Conservation (phyloP, 108 stramenopile genomes). For the Pseudonitzschia pungens region DNA sequence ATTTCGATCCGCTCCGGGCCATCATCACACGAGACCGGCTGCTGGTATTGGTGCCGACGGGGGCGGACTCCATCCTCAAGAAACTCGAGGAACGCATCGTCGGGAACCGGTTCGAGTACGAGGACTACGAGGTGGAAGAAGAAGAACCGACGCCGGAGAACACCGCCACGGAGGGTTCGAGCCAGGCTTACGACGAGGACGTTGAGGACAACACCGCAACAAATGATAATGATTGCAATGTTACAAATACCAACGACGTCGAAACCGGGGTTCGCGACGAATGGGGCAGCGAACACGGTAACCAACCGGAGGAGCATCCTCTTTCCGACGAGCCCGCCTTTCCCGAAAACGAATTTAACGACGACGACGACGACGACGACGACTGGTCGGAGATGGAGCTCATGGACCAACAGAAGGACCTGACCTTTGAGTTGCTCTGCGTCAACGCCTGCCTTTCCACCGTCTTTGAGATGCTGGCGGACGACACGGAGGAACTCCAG, state of each 20-base stretch:
- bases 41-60: conserved; percentile 80
- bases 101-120: conserved; percentile 25
- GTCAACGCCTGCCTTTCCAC: conserved; percentile 81
- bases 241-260: neutral
- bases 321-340: too few relatives aligned
- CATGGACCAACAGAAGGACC: conserved; percentile 30
- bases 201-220: neutral
- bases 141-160: neutral
- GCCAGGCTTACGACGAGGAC: neutral
- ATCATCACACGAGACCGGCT: conserved; percentile 80
- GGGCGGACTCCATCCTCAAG: conserved; percentile 81
- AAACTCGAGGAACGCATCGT: conserved; percentile 64
- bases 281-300: neutral
- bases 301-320: too few relatives aligned
- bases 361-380: neutral
- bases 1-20: conserved; percentile 85
- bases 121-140: conserved; percentile 2
- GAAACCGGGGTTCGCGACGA: neutral
- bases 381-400: conserved; percentile 12
- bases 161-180: neutral
- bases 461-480: conserved; percentile 56
- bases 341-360: neutral
- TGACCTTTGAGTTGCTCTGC: conserved; percentile 74
- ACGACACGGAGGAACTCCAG: conserved; percentile 59
- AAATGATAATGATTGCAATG: neutral